These are phyloP conservation scores for Thymus mandschuricus DNA, from an alignment of 257 asterid genomes.

Conservation along the genomic window DNA sequence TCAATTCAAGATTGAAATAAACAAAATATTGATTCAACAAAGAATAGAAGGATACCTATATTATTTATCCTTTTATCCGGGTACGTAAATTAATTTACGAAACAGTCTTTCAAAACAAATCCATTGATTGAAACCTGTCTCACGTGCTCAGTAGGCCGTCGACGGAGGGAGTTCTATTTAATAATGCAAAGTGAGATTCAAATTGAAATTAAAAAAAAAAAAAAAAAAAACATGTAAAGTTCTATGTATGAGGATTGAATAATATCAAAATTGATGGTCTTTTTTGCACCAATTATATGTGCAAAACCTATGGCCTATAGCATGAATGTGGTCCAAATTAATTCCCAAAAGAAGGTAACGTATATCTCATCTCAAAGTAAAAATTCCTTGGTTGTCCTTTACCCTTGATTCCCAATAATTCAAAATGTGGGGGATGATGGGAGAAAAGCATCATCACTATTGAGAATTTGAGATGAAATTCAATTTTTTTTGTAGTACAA, in stretches of 20 bases:
- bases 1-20: too few relatives aligned
- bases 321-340: constrained; percentile 24
- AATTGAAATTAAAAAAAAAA: too few relatives aligned
- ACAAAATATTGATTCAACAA: too few relatives aligned
- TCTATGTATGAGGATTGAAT: not conserved
- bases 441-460: not conserved
- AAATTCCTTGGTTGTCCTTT: constrained; percentile 14
- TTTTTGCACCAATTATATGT: not conserved
- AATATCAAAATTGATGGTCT: constrained; percentile 2
- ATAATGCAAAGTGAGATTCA: too few relatives aligned
- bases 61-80: too few relatives aligned
- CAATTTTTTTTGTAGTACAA: not conserved
- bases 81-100: too few relatives aligned
- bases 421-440: not conserved
- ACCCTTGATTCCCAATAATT: constrained; percentile 12
- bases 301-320: not conserved
- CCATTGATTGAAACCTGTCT: too few relatives aligned
- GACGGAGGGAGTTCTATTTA: too few relatives aligned
- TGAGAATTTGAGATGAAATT: not conserved
- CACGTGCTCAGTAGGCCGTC: too few relatives aligned
- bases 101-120: too few relatives aligned
- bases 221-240: too few relatives aligned
- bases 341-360: constrained; percentile 5
- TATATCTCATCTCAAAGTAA: not conserved
- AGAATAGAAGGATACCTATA: too few relatives aligned